Conservation (phyloP, 768 basidiomycete genomes). For the Mycena amicta region DNA sequence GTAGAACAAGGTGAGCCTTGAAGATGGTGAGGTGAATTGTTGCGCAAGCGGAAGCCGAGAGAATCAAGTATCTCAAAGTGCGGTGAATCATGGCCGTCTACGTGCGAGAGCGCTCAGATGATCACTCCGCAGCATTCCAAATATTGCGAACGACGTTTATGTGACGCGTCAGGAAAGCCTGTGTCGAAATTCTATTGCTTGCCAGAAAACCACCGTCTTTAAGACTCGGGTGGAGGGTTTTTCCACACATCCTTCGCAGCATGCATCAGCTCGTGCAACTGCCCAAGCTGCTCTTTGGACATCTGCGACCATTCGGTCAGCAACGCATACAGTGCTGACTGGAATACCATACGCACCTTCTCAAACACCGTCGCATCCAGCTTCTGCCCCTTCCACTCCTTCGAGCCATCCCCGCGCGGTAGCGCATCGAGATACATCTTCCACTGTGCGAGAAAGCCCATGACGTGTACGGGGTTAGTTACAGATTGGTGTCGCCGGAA, state of each 20-base stretch:
- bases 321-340: not conserved
- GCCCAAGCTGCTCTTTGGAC: conserved; percentile 88
- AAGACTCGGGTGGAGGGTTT: conserved; percentile 31
- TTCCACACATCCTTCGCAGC: conserved; percentile 90
- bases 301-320: conserved; percentile 56
- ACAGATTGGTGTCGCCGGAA: conserved; percentile 80
- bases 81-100: too few species aligned
- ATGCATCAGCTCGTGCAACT: conserved; percentile 94
- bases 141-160: too few species aligned
- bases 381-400: conserved; percentile 61
- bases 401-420: conserved; percentile 47
- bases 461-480: conserved; percentile 87
- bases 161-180: too few species aligned
- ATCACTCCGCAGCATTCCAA: too few species aligned
- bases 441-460: conserved; percentile 96
- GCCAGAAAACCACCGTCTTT: too few species aligned
- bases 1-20: too few species aligned
- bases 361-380: conserved; percentile 74
- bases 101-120: too few species aligned
- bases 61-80: too few species aligned
- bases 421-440: conserved; percentile 85
- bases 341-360: conserved; percentile 55
- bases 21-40: too few species aligned
- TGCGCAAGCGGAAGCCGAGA: too few species aligned
- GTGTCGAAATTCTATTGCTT: too few species aligned